Base-by-base conservation (phyloP, 2,329 filamentous ascomycete species). In the Claviceps monticola region DNA sequence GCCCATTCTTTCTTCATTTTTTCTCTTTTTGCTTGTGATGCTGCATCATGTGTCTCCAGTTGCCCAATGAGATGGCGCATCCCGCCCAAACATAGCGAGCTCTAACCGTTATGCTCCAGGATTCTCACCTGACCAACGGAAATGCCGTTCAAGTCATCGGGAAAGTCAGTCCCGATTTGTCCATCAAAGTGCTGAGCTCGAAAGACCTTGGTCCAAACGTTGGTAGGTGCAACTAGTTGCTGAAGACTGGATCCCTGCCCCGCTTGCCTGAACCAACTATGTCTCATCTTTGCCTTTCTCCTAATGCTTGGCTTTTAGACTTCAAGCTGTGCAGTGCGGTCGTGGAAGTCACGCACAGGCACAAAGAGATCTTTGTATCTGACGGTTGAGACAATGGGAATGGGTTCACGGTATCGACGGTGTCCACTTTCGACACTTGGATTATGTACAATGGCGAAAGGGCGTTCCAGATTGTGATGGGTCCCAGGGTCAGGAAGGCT, bases 321-420 rank as follows among this genome's bases (percentile, higher is more conserved):
- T 87, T 86, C 67, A 75, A 74, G 50, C 76, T 88, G 37, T 84
- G 82, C 54, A 82, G 87, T 53, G 80, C 84, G 0, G 85, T 96
- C 3, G 90, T 95, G 16, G 86, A 96, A 53, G 83, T 82, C 38
- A 93, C 88, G 37, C 90, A 96, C 68, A 78, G 82, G 48, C 80
- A 88, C 64, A 86, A 84, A 62, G 74, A 81, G 55, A 84, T 97
- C 49, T 96, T 96, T 64, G 60, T 70, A 38, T 89, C 86, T 62
- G 77, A 79, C 51, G 21, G 43, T 14, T 57, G 44, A 48, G 16
- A 37, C 16, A 26, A 51, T 34, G 48, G 17, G 13, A 26, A 51
- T 34, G 48, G 17, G 13, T 14, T 21, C 48, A 17, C 49, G 19
- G 38, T 8, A 7, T 26, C 8, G 9, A 34, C 29, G 8, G 9